Base-by-base conservation (phyloP, 306 rosid species). In the Quercus engelmannii region DNA sequence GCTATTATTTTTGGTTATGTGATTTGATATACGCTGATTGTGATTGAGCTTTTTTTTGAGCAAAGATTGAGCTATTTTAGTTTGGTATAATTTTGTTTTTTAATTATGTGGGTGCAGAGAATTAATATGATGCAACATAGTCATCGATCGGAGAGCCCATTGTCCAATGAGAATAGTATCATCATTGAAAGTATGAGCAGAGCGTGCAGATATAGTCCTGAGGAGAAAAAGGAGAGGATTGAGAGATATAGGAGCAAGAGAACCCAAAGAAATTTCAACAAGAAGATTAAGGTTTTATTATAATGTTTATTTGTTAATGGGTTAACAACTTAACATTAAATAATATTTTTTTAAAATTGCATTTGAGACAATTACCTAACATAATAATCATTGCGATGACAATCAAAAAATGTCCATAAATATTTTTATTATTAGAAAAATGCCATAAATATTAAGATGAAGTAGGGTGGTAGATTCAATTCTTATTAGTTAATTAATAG, bases 181-280 rank as follows among this genome's bases (percentile, higher is more conserved):
- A 96, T 96, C 79, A 93, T 96, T 10, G 94, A 93, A 87, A 97
- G 94, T 6, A 96, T 96, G 99, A 88, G 76, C 84, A 90, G 86
- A 82, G 94, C 91, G 15, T 87, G 88, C 62, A 83, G 76, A 14
- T 96, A 93, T 69, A 90, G 90, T 62, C 96, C 97, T 0, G 92
- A 93, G 77, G 99, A 96, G 85, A 96, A 91, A 90, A 96, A 87
- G 25, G 84, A 86, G 25, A 88, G 93, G 78, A 93, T 96, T 55
- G 97, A 96, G 77, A 93, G 96, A 85, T 96, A 96, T 28, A 87
- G 83, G 87, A 88, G 28, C 85, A 96, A 93, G 84, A 92, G 96
- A 74, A 89, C 84, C 74, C 93, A 83, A 76, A 89, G 99, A 82
- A 96, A 96, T 84, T 96, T 96, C 88, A 88, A 83, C 91, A 96